phyloP scores from a whole-genome alignment of 2,329 filamentous ascomycete genomes.

The Penicillium sp. region DNA sequence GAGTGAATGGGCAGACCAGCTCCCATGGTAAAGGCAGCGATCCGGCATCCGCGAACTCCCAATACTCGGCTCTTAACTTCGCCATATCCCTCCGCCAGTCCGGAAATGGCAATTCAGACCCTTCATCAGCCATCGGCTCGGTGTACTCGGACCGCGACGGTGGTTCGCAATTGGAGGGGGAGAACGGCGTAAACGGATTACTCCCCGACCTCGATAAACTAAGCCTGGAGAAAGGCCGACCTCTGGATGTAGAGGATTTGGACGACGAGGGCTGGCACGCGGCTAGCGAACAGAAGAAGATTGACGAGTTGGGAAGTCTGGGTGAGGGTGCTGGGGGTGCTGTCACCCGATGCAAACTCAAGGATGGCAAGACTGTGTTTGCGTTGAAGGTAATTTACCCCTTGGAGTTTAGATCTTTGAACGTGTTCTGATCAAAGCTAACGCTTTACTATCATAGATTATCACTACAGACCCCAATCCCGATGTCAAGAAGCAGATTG shows the following conservation, averaged over 20 bases:
- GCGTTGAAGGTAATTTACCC: constrained; percentile 73
- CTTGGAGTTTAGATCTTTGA: neutral
- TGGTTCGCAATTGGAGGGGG: constrained; percentile 74
- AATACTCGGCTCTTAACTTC: constrained; percentile 80
- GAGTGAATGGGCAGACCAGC: constrained; percentile 77
- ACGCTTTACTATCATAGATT: constrained; percentile 57
- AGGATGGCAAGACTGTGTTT: constrained; percentile 90
- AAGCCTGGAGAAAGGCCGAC: constrained; percentile 75
- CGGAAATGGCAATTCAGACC: constrained; percentile 69
- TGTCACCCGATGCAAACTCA: constrained; percentile 85
- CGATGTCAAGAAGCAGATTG: constrained; percentile 96
- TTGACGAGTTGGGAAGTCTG: constrained; percentile 81
- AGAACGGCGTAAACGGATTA: constrained; percentile 74
- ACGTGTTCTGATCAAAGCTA: constrained; percentile 7
- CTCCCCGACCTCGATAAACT: constrained; percentile 76
- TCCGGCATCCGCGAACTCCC: constrained; percentile 81
- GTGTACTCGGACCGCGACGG: constrained; percentile 78
- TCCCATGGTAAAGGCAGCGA: constrained; percentile 74
- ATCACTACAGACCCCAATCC: constrained; percentile 98
- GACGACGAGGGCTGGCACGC: constrained; percentile 95
- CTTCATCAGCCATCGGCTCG: constrained; percentile 82
- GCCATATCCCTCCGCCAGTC: constrained; percentile 66
- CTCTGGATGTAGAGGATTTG: constrained; percentile 86
- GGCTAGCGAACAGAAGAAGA: constrained; percentile 82
- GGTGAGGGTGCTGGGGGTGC: constrained; percentile 95